Evolutionary conservation across 2,329 filamentous ascomycete genomes (phyloP).

Genomic region (Zymoseptoria brevis): DNA sequence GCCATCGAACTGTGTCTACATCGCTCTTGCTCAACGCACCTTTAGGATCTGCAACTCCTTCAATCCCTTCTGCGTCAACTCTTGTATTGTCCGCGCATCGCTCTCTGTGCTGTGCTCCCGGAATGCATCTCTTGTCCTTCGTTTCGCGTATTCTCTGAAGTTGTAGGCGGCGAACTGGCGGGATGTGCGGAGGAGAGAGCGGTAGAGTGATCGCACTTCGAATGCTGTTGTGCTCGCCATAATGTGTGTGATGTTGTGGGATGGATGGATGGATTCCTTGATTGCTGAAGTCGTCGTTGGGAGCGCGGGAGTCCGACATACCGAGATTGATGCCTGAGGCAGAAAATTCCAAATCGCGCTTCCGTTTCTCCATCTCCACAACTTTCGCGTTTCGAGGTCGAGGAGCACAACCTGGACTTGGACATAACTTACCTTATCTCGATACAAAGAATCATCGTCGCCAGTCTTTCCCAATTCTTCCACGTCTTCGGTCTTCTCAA

Average conservation of each 20-base stretch:
- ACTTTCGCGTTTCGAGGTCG: neutral
- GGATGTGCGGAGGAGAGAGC: slow-evolving; percentile 79
- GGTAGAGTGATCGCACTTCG: slow-evolving; percentile 49
- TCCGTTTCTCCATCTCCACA: neutral
- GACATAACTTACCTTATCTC: neutral
- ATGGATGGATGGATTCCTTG: neutral
- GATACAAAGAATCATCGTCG: neutral
- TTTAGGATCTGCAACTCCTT: slow-evolving; percentile 84
- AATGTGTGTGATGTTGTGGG: neutral
- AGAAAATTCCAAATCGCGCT: neutral
- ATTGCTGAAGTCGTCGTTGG: neutral
- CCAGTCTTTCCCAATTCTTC: neutral
- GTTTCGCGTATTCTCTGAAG: slow-evolving; percentile 92
- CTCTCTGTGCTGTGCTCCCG: slow-evolving; percentile 65
- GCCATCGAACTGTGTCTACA: neutral
- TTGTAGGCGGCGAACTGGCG: slow-evolving; percentile 90
- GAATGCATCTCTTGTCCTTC: slow-evolving; percentile 85
- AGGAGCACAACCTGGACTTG: neutral
- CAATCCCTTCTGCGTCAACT: slow-evolving; percentile 79
- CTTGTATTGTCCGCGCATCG: slow-evolving; percentile 72
- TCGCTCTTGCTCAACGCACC: slow-evolving; percentile 47
- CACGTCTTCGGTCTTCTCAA: neutral
- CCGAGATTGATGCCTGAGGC: slow-evolving; percentile 4
- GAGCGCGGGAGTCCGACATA: slow-evolving; percentile 8
- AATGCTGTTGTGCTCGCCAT: slow-evolving; percentile 17